These are phyloP conservation scores for Globisporangium canariense DNA, from an alignment of 352 stramenopile species.

Conservation along the genomic window DNA sequence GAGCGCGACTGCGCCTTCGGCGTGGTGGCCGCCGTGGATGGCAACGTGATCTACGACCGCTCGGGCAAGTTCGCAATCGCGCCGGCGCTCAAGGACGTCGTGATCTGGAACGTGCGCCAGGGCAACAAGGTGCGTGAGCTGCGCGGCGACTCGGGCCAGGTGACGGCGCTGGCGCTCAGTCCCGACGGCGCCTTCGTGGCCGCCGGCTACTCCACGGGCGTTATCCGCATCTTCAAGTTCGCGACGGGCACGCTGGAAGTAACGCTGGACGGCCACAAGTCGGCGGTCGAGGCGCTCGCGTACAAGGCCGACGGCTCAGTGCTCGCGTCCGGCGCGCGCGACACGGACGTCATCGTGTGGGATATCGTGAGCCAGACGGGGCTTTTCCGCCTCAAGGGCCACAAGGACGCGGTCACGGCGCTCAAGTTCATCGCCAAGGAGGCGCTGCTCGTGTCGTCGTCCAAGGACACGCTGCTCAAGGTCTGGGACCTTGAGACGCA, in stretches of 20 bases:
- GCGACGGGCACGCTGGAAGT: conserved; percentile 73
- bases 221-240: conserved; percentile 77
- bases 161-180: conserved; percentile 75
- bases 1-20: conserved; percentile 87
- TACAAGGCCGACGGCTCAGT: conserved; percentile 79
- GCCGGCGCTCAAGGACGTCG: conserved; percentile 87
- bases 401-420: conserved; percentile 92
- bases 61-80: conserved; percentile 85
- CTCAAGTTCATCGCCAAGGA: conserved; percentile 73
- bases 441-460: conserved; percentile 75
- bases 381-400: conserved; percentile 88
- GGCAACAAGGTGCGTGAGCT: conserved; percentile 82
- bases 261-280: conserved; percentile 88
- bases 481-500: conserved; percentile 93
- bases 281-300: conserved; percentile 65
- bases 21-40: conserved; percentile 85
- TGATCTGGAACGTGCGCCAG: conserved; percentile 91
- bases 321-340: conserved; percentile 81
- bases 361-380: conserved; percentile 90
- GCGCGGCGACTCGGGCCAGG: conserved; percentile 52
- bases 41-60: conserved; percentile 87
- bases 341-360: conserved; percentile 95
- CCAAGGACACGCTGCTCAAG: conserved; percentile 93
- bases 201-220: conserved; percentile 82
- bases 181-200: conserved; percentile 76